phyloP scores from a whole-genome alignment of 345 rosid species.

The Boechera divaricarpa region DNA sequence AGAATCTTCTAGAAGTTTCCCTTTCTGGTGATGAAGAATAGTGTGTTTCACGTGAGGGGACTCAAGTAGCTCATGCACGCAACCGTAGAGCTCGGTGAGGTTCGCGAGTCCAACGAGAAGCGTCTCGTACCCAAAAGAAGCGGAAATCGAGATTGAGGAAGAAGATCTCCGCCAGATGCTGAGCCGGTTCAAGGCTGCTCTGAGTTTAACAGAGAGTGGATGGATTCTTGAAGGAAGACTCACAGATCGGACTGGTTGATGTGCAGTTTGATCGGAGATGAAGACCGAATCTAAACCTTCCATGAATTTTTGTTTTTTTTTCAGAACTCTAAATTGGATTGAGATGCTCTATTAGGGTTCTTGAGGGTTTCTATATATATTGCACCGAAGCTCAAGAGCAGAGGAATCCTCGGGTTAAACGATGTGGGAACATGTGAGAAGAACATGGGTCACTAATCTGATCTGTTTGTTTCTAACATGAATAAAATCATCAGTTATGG shows the following conservation, averaged over 20 bases:
- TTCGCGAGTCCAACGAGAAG: conserved; percentile 47
- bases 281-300: conserved; percentile 8
- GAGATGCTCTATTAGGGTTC: conserved; percentile 26
- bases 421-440: conserved; percentile 33
- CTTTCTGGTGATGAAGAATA: conserved; percentile 32
- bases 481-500: conserved; percentile 32
- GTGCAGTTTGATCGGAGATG: conserved; percentile 17
- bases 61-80: conserved; percentile 46
- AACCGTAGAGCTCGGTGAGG: conserved; percentile 51
- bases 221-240: conserved; percentile 59
- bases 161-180: conserved; percentile 41
- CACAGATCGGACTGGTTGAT: conserved; percentile 49
- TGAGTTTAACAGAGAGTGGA: conserved; percentile 48
- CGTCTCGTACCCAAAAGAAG: conserved; percentile 39
- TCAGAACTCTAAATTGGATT: conserved; percentile 9
- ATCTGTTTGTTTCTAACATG: conserved; percentile 38
- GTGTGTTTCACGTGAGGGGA: conserved; percentile 42
- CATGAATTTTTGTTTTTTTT: not conserved
- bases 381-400: not conserved
- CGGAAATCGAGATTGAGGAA: conserved; percentile 36
- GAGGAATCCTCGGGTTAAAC: conserved; percentile 11
- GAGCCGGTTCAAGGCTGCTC: conserved; percentile 49
- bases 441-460: conserved; percentile 39
- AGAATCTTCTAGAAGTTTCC: conserved; percentile 47
- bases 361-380: conserved; percentile 27